Percentiles rank a stretch among this genome's conserved stretches.
Conservation (phyloP, 176 grass and related monocot species). For the Carex parvula region DNA sequence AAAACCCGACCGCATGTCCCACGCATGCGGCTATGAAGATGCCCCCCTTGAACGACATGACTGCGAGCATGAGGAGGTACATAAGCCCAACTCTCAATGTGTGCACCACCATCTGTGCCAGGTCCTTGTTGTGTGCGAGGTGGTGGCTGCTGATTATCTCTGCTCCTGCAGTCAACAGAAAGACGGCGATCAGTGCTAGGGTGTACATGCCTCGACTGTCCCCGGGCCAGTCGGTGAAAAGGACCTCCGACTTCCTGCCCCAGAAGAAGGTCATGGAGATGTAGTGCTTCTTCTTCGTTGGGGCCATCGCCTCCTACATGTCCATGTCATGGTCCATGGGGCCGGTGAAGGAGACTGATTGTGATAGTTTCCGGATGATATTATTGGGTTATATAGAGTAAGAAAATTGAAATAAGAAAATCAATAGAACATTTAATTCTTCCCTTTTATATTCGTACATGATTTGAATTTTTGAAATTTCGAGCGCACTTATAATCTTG, state of each 20-base stretch:
- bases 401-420: no score
- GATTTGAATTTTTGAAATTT: not conserved
- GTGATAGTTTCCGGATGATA: not conserved
- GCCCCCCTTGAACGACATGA: constrained; percentile 34
- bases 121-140: not conserved
- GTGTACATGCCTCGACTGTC: constrained; percentile 15
- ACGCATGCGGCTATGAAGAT: constrained; percentile 25
- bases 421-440: not conserved
- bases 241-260: constrained; percentile 18
- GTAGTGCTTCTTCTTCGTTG: constrained; percentile 12
- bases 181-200: not conserved
- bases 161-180: not conserved
- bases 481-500: not conserved
- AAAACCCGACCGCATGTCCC: constrained; percentile 12
- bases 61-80: constrained; percentile 33
- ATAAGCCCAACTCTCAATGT: constrained; percentile 11
- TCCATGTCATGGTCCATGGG: constrained; percentile 4
- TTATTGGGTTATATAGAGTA: no score
- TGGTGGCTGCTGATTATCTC: constrained; percentile 6
- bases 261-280: constrained; percentile 24
- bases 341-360: not conserved
- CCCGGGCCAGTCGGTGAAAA: constrained; percentile 17
- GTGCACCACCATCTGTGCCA: constrained; percentile 13
- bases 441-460: not conserved
- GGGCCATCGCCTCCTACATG: not conserved